phyloP scores from a whole-genome alignment of 2,329 filamentous ascomycete genomes.

The Catunica adiposa region DNA sequence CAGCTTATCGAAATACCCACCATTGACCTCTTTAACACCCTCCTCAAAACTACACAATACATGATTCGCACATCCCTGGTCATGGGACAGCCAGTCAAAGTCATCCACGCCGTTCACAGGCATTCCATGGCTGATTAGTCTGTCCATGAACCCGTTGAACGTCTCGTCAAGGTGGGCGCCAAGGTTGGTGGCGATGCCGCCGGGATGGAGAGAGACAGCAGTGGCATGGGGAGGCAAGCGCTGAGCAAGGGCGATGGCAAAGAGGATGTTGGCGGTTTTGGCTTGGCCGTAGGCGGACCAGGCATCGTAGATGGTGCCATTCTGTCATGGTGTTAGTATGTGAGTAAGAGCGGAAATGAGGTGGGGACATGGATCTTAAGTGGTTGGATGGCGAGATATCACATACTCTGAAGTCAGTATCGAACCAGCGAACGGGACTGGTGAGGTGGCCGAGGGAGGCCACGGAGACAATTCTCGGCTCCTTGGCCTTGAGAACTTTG shows the following conservation, averaged over 20 bases:
- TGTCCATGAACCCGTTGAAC: not conserved
- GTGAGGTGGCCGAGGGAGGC: conserved; percentile 21
- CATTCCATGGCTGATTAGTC: not conserved
- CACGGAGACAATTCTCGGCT: conserved; percentile 26
- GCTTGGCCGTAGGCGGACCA: conserved; percentile 19
- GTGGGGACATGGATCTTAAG: too few species aligned
- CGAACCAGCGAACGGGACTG: conserved; percentile 21
- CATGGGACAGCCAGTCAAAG: not conserved
- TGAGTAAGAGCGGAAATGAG: too few species aligned
- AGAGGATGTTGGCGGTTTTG: conserved; percentile 20
- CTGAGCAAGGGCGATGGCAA: conserved; percentile 15
- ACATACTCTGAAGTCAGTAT: conserved; percentile 18
- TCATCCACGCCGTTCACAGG: not conserved
- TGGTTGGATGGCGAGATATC: too few species aligned
- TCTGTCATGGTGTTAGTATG: too few species aligned
- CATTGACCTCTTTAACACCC: not conserved
- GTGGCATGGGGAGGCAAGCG: conserved; percentile 5
- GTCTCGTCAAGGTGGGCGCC: conserved; percentile 3
- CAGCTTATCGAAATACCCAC: not conserved
- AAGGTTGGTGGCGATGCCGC: conserved; percentile 14
- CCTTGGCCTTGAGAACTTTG: not conserved
- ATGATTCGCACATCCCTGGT: conserved; percentile 2
- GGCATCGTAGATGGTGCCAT: conserved; percentile 13
- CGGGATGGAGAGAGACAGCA: conserved; percentile 16
- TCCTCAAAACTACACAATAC: not conserved